Evolutionary conservation across 1,284 basidiomycete species (phyloP).

Genomic region (Leccinum angustisporum): DNA sequence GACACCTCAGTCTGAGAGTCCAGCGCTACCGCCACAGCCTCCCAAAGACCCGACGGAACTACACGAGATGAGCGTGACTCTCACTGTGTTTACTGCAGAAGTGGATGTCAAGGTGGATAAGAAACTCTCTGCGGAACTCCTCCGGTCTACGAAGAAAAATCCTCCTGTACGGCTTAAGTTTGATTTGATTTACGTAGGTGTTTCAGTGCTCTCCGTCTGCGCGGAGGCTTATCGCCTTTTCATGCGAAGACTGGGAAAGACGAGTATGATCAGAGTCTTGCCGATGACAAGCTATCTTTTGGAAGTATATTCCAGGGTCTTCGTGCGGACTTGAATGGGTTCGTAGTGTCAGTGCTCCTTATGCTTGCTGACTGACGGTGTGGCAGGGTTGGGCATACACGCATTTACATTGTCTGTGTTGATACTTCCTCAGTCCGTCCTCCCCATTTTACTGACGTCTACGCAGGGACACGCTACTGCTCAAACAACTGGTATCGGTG

Average conservation of each 20-base stretch:
- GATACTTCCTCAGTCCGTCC: background rate
- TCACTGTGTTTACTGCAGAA: conserved; percentile 84
- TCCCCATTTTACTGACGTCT: background rate
- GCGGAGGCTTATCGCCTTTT: conserved; percentile 1
- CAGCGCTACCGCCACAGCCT: conserved; percentile 39
- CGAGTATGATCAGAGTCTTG: conserved; percentile 77
- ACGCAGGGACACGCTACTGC: conserved; percentile 75
- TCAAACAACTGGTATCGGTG: conserved; percentile 86
- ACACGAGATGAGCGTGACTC: conserved; percentile 65
- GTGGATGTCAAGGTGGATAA: conserved; percentile 74
- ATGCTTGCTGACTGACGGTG: conserved; percentile 12
- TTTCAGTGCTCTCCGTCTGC: background rate
- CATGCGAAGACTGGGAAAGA: conserved; percentile 76
- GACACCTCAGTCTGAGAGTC: conserved; percentile 34
- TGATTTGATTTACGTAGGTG: conserved; percentile 82
- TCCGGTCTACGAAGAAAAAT: conserved; percentile 94
- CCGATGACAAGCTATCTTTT: conserved; percentile 63
- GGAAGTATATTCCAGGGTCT: conserved; percentile 86
- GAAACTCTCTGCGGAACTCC: conserved; percentile 77
- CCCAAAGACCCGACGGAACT: conserved; percentile 57
- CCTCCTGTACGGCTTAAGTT: conserved; percentile 80
- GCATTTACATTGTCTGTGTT: conserved; percentile 71
- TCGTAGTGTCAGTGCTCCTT: conserved; percentile 23
- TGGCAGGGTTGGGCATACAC: conserved; percentile 58
- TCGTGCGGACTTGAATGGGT: conserved; percentile 82